Evolutionary conservation across 441 rosid genomes (phyloP).

Genomic region (Euphorbia schlechtendalii): DNA sequence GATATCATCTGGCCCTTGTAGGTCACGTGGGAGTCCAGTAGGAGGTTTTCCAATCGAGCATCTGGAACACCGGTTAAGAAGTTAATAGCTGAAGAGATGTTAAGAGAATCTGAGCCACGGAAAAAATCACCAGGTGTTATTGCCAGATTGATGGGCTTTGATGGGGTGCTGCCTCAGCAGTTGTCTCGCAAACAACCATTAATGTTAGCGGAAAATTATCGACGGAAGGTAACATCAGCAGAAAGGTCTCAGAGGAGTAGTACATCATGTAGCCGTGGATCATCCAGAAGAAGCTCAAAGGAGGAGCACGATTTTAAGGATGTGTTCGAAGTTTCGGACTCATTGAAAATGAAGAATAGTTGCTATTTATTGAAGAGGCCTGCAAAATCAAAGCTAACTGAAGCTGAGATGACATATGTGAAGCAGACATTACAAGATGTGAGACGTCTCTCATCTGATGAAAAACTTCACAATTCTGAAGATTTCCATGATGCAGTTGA

Average conservation of each 20-base stretch:
- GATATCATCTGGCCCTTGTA: constrained; percentile 27
- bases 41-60: constrained; percentile 37
- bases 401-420: constrained; percentile 64
- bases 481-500: constrained; percentile 72
- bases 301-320: constrained; percentile 85
- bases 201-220: constrained; percentile 30
- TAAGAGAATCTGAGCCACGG: constrained; percentile 56
- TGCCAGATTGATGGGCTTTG: constrained; percentile 94
- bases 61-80: constrained; percentile 61
- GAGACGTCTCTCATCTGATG: constrained; percentile 63
- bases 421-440: constrained; percentile 66
- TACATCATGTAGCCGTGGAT: constrained; percentile 36
- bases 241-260: constrained; percentile 39
- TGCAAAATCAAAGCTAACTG: constrained; percentile 35
- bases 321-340: constrained; percentile 81
- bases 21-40: constrained; percentile 36
- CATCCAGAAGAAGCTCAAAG: constrained; percentile 58
- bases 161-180: constrained; percentile 60
- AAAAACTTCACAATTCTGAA: constrained; percentile 58
- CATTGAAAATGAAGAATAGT: constrained; percentile 35
- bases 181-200: constrained; percentile 35
- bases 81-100: constrained; percentile 74
- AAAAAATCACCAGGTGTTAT: constrained; percentile 72
- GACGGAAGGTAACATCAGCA: constrained; percentile 18
- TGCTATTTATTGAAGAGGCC: constrained; percentile 27